phyloP scores from a whole-genome alignment of 345 rosid genomes.

The Firmiana major region DNA sequence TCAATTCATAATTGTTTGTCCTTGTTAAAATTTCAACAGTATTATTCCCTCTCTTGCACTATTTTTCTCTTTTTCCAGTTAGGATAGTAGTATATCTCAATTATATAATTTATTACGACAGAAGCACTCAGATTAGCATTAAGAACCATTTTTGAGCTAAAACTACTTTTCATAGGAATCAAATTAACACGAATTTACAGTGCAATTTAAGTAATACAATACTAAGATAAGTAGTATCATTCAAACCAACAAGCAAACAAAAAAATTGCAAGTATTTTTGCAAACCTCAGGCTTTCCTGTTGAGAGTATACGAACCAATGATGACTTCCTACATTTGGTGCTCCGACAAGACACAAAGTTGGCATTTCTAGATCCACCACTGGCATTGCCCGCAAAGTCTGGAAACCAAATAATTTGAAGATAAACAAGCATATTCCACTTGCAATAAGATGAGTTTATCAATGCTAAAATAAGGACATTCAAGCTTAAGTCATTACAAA shows the following conservation, averaged over 20 bases:
- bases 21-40: background rate
- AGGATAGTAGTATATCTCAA: background rate
- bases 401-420: constrained; percentile 23
- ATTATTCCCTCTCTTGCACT: background rate
- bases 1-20: background rate
- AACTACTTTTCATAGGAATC: background rate
- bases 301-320: constrained; percentile 85
- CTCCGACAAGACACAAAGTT: constrained; percentile 96
- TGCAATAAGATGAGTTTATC: constrained; percentile 5
- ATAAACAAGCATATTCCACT: background rate
- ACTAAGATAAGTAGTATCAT: no score
- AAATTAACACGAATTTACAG: background rate
- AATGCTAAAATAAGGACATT: background rate
- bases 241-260: no score
- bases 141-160: background rate
- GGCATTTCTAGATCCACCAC: constrained; percentile 90
- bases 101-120: background rate
- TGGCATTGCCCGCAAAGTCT: constrained; percentile 96
- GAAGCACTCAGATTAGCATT: background rate
- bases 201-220: background rate
- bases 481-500: background rate
- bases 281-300: constrained; percentile 96
- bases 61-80: background rate
- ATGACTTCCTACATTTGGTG: constrained; percentile 98
- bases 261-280: background rate